Evolutionary conservation across 2,329 filamentous ascomycete species (phyloP).

Genomic region (Stromatinia cepivora): DNA sequence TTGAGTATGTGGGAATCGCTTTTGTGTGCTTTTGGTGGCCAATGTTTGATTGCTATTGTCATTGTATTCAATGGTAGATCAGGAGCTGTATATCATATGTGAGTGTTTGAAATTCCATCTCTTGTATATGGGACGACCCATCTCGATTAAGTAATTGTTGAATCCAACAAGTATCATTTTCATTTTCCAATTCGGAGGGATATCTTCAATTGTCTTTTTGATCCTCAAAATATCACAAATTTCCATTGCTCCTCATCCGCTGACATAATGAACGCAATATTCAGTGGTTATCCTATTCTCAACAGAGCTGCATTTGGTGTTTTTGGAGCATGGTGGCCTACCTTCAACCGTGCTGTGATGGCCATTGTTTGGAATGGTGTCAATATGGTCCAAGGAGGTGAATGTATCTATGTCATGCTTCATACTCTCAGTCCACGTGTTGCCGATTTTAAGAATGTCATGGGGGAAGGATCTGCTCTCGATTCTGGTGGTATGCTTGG

Average conservation of each 20-base stretch:
- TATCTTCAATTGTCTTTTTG: background rate
- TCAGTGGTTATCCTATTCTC: conserved; percentile 44
- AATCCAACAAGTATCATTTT: background rate
- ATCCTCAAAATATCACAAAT: background rate
- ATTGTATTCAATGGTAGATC: conserved; percentile 48
- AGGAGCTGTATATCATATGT: conserved; percentile 48
- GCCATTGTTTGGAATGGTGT: conserved; percentile 47
- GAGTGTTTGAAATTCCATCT: conserved; percentile 13
- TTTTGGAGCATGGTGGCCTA: conserved; percentile 49
- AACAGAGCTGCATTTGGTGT: conserved; percentile 48
- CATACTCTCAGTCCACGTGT: conserved; percentile 47
- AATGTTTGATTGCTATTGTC: conserved; percentile 45
- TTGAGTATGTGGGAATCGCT: conserved; percentile 53
- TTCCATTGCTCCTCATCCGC: background rate
- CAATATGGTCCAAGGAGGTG: conserved; percentile 40
- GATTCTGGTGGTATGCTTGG: conserved; percentile 47
- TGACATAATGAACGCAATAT: background rate
- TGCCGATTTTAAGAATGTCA: conserved; percentile 44
- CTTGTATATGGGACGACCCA: background rate
- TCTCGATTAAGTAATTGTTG: background rate
- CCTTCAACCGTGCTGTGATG: conserved; percentile 45
- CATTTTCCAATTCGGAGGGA: background rate
- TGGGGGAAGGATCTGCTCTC: conserved; percentile 45
- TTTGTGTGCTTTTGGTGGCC: conserved; percentile 45
- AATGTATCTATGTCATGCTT: conserved; percentile 46